A percentile compares a stretch with the other conserved stretches of the same genome.
Evolutionary conservation across 2,329 filamentous ascomycete species (phyloP).

Genomic region (Truncatella angustata): DNA sequence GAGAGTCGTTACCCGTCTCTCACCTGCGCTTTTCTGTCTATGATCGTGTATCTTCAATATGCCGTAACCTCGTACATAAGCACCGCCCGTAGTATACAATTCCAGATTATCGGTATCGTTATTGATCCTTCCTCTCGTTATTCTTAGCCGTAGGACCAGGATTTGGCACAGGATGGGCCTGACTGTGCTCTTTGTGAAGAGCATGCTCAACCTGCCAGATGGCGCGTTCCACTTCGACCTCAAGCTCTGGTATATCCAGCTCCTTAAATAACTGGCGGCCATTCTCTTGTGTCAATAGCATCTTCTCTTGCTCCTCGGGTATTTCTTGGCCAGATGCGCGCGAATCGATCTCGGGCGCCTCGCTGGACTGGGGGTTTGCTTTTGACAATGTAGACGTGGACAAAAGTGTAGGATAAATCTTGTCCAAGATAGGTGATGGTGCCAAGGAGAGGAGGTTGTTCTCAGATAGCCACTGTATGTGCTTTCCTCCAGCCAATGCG

Average conservation of each 20-base stretch:
- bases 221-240: conserved; percentile 71
- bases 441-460: conserved; percentile 66
- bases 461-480: conserved; percentile 77
- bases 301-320: conserved; percentile 35
- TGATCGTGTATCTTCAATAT: conserved; percentile 13
- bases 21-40: conserved; percentile 9
- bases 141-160: conserved; percentile 5
- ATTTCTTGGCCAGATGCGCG: conserved; percentile 16
- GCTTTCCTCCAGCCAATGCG: conserved; percentile 79
- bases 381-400: conserved; percentile 23
- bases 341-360: conserved; percentile 10
- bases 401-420: conserved; percentile 57
- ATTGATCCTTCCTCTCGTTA: conserved; percentile 16
- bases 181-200: conserved; percentile 34
- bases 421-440: conserved; percentile 69
- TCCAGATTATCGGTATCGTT: conserved; percentile 11
- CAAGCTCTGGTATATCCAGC: conserved; percentile 67
- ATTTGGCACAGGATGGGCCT: conserved; percentile 14
- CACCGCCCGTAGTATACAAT: not conserved
- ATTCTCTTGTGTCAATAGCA: conserved; percentile 51
- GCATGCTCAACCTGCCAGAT: conserved; percentile 68
- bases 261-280: conserved; percentile 58
- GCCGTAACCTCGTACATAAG: conserved; percentile 5
- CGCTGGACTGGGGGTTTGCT: conserved; percentile 18
- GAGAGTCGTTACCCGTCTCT: conserved; percentile 11